Evolutionary conservation across 352 stramenopile species (phyloP), one percentile per base, ranked within the genome.

Genomic region (Globisporangium uncinulatum): DNA sequence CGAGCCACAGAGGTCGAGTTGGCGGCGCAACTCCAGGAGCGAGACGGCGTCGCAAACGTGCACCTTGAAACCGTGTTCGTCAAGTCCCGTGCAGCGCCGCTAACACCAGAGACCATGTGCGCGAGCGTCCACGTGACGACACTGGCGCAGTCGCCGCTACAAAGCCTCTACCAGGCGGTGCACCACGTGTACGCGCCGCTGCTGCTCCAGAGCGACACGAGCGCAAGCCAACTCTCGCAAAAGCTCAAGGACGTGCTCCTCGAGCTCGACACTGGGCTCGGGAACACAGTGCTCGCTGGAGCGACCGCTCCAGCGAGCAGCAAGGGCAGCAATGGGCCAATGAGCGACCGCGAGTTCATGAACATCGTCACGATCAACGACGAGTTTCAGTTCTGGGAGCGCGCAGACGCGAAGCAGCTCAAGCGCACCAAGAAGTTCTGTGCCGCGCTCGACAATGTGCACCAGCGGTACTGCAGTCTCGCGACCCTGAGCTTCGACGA

Each of bases 351-450:
- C 17, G 68, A 70, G 14, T 66, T 95, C 17, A 83, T 89, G 70
- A 66, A 61, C n/a, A 95, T 97, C 32, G 78, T 83, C 31, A 92
- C 71, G 15, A 76, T 95, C 54, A 65, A 67, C 2, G 89, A 97
- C 67, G 90, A 97, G 64, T 88, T 95, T 46, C 61, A 83, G 2
- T 97, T 87, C 62, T 97, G 91, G 89, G 79, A 87, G 34, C 62
- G 73, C 52, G 64, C 69, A 3, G 79, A 91, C 52, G 57, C 73
- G 44, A 73, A 65, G 29, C 75, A 90, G 21, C 66, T 72, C 0
- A 76, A 87, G 50, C 76, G 86, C 11, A 74, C 81, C 0, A 83
- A 86, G 49, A 92, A 93, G 59, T 90, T 97, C 54, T 78, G 62
- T 24, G 79, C 71, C 7, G 71, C 76, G 0, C 91, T 96, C 44